These are phyloP conservation scores for Vitis labrusca DNA, from an alignment of 164 flowering plant species.

Conservation along the genomic window DNA sequence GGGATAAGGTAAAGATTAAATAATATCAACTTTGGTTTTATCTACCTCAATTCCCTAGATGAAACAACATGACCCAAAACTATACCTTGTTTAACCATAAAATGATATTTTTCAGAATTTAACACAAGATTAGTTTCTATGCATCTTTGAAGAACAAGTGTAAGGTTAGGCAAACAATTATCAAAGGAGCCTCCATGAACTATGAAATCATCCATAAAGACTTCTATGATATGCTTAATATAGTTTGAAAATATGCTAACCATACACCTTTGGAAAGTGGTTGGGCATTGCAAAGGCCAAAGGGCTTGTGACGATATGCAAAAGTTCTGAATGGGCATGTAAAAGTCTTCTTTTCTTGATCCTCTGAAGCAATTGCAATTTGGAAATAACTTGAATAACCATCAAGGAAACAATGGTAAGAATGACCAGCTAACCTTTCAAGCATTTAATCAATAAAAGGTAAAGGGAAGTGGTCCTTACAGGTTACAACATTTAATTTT, in stretches of 20 bases:
- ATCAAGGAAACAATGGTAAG: no score
- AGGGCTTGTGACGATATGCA: no score
- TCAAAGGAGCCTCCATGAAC: constrained; percentile 18
- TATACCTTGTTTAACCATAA: constrained; percentile 16
- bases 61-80: constrained; percentile 19
- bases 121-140: constrained; percentile 14
- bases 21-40: constrained; percentile 11
- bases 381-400: no score
- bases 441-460: no score
- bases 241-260: constrained; percentile 13
- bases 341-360: no score
- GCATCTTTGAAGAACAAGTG: constrained; percentile 6
- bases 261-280: constrained; percentile 14
- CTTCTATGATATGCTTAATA: constrained; percentile 9
- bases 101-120: constrained; percentile 18
- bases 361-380: no score
- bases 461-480: no score
- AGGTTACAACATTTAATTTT: no score
- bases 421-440: no score
- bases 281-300: no score
- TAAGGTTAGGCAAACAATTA: constrained; percentile 6
- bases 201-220: constrained; percentile 28
- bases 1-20: neutral
- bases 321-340: no score
- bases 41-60: constrained; percentile 13